Evolutionary conservation across 2,329 filamentous ascomycete species (phyloP).

Genomic region (Apiospora hydei): DNA sequence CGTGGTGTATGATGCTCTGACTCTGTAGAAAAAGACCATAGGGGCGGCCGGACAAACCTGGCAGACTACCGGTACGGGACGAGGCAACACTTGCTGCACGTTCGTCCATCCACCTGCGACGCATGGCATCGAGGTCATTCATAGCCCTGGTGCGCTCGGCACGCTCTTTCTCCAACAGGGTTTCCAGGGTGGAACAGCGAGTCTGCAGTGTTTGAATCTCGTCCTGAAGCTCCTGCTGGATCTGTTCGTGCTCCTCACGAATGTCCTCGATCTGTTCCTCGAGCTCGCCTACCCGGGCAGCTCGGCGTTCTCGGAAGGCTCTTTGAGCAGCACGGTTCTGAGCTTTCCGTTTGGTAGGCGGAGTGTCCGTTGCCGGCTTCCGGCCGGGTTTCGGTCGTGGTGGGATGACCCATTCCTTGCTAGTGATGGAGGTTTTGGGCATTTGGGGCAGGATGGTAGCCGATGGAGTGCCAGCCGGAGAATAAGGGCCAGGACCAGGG

Average conservation of each 20-base stretch:
- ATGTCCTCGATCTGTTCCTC: conserved; percentile 71
- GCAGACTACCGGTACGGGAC: conserved; percentile 40
- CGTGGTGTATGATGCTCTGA: conserved; percentile 39
- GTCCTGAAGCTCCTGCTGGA: conserved; percentile 64
- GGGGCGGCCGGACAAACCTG: conserved; percentile 34
- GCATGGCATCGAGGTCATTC: conserved; percentile 39
- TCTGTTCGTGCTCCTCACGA: conserved; percentile 63
- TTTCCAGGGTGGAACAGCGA: conserved; percentile 68
- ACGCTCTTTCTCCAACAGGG: conserved; percentile 66
- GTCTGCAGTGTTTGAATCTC: conserved; percentile 72
- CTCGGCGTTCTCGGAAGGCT: conserved; percentile 86
- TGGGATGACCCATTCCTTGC: conserved; percentile 85
- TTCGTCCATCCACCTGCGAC: conserved; percentile 37
- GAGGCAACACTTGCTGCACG: conserved; percentile 31
- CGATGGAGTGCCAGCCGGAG: conserved; percentile 56
- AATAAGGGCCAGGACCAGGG: conserved; percentile 40
- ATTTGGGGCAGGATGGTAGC: conserved; percentile 49
- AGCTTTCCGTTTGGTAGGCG: conserved; percentile 90
- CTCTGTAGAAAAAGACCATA: conserved; percentile 27
- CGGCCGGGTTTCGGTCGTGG: conserved; percentile 88
- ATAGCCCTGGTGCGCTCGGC: conserved; percentile 50
- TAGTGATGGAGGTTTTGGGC: conserved; percentile 70
- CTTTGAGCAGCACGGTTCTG: conserved; percentile 94
- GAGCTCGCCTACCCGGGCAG: conserved; percentile 80
- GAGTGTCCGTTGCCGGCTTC: conserved; percentile 92